These are phyloP conservation scores for Agaricales sp. DNA, from an alignment of 1,284 basidiomycete genomes.

Conservation along the genomic window DNA sequence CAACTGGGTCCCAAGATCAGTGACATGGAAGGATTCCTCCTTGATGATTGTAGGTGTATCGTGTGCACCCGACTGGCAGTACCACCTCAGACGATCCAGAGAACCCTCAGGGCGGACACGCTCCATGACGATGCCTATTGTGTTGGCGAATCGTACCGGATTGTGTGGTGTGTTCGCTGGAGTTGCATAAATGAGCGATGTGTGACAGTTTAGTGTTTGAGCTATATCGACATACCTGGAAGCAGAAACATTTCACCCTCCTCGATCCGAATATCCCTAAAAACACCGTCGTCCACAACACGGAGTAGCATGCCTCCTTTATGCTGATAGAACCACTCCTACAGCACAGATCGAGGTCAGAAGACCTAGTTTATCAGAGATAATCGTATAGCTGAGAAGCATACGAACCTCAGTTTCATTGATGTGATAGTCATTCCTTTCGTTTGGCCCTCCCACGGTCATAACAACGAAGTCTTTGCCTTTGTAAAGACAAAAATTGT, in stretches of 20 bases:
- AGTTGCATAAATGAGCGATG: neutral
- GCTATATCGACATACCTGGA: slow-evolving; percentile 58
- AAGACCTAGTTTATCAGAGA: too few species aligned
- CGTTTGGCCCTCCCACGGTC: slow-evolving; percentile 90
- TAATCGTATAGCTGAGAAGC: too few species aligned
- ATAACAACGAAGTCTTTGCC: slow-evolving; percentile 84
- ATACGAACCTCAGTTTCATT: slow-evolving; percentile 74
- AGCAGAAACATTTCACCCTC: slow-evolving; percentile 97
- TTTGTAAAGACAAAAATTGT: slow-evolving; percentile 83
- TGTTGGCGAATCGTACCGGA: slow-evolving; percentile 84
- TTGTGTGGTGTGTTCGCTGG: slow-evolving; percentile 92
- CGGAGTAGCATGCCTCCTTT: slow-evolving; percentile 86
- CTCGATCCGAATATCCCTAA: slow-evolving; percentile 81
- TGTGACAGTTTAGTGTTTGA: neutral
- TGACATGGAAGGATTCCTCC: slow-evolving; percentile 83
- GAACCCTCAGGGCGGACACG: slow-evolving; percentile 67
- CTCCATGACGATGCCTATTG: slow-evolving; percentile 92
- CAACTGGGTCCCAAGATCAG: slow-evolving; percentile 87
- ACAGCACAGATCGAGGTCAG: neutral
- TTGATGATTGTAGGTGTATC: slow-evolving; percentile 72
- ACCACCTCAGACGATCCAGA: slow-evolving; percentile 90
- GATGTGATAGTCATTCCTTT: slow-evolving; percentile 85
- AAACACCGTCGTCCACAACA: slow-evolving; percentile 80
- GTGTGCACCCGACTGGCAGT: slow-evolving; percentile 70
- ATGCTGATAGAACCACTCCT: slow-evolving; percentile 97